Percentiles rank a stretch among this genome's conserved stretches.
Conservation (phyloP, 495 filamentous ascomycete genomes). For the Aspergillus affinis region DNA sequence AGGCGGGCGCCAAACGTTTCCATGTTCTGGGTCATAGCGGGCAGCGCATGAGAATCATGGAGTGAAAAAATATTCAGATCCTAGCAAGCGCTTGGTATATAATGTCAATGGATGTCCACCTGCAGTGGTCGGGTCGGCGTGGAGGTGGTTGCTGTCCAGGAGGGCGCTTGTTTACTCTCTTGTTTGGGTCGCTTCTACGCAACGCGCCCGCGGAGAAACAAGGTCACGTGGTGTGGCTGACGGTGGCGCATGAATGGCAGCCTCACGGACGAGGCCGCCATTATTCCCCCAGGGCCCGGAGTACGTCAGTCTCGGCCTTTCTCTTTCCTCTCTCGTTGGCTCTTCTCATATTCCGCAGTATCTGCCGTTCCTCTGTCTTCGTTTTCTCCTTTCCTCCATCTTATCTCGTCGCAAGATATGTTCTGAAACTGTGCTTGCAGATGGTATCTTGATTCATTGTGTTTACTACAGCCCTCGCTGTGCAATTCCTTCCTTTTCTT, state of each 20-base stretch:
- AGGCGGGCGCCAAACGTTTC: constrained; percentile 71
- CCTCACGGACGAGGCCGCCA: not conserved
- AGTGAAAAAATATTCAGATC: not conserved
- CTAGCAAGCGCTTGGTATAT: not conserved
- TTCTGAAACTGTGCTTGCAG: constrained; percentile 18
- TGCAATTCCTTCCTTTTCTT: constrained; percentile 28
- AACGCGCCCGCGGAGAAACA: constrained; percentile 30
- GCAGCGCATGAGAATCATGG: constrained; percentile 7
- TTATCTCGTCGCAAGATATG: constrained; percentile 26
- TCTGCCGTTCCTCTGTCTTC: not conserved
- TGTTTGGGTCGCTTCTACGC: constrained; percentile 29
- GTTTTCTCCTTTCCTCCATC: constrained; percentile 7
- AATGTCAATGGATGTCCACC: too few species aligned
- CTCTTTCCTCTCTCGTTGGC: not conserved
- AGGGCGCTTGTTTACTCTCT: constrained; percentile 35
- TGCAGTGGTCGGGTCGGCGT: not conserved
- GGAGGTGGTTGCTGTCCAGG: not conserved
- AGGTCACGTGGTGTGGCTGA: constrained; percentile 16
- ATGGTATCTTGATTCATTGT: constrained; percentile 21
- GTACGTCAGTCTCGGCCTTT: not conserved
- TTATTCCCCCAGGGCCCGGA: not conserved
- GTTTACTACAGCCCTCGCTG: constrained; percentile 24
- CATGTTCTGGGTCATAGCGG: constrained; percentile 42
- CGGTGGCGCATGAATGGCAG: constrained; percentile 1
- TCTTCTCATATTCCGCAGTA: constrained; percentile 2